Percentiles rank a stretch among this genome's conserved stretches.
These are phyloP conservation scores for Sugiyamaella mastotermitis DNA, from an alignment of 805 yeast genomes.

Conservation along the genomic window DNA sequence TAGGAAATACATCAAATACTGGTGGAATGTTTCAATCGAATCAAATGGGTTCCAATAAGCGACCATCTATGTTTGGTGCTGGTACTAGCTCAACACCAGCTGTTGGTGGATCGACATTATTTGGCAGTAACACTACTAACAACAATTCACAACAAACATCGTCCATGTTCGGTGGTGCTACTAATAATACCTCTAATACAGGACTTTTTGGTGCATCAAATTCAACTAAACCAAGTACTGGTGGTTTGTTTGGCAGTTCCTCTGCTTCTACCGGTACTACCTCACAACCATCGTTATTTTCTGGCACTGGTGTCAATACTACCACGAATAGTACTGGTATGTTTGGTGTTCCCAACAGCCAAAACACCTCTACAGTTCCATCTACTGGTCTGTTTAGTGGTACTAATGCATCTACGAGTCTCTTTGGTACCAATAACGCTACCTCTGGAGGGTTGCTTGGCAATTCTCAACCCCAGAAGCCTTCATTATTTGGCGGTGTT, in stretches of 20 bases:
- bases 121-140: constrained; percentile 3
- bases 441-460: too few species aligned
- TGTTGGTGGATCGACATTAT: constrained; percentile 2
- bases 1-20: not conserved
- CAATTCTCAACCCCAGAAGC: too few species aligned
- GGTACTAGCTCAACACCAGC: constrained; percentile 1
- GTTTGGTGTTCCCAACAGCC: not conserved
- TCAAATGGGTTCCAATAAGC: too few species aligned
- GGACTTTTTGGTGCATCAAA: constrained; percentile 2
- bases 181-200: not conserved
- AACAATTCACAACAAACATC: not conserved
- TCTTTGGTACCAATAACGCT: constrained; percentile 1
- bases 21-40: too few species aligned
- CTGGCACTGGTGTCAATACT: not conserved
- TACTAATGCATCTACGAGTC: not conserved
- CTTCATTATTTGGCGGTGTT: constrained; percentile 1
- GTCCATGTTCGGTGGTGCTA: not conserved
- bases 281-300: not conserved
- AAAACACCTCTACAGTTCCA: not conserved
- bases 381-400: too few species aligned
- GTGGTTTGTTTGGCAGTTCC: constrained; percentile 14
- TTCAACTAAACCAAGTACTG: not conserved
- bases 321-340: not conserved
- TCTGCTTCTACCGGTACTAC: constrained; percentile 1
- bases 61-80: not conserved